A percentile compares a stretch with the other conserved stretches of the same genome.
Evolutionary conservation across 1,284 basidiomycete genomes (phyloP).

Genomic region (Austroboletus sp.): DNA sequence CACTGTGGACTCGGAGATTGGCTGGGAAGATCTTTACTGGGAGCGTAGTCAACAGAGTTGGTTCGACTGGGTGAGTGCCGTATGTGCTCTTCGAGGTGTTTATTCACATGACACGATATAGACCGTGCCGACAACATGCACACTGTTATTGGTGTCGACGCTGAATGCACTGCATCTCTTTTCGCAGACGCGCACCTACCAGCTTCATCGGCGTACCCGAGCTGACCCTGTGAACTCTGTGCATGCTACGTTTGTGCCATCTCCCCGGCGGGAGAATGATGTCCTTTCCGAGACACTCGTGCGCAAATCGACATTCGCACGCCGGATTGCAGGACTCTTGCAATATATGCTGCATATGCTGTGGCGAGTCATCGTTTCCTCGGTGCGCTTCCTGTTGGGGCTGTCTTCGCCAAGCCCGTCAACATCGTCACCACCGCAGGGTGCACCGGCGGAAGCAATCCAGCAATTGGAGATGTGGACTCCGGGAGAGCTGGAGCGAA

Average conservation of each 20-base stretch:
- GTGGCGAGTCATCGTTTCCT: constrained; percentile 48
- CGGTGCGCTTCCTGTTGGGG: constrained; percentile 63
- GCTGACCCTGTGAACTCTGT: constrained; percentile 62
- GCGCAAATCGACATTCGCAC: constrained; percentile 30
- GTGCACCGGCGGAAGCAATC: constrained; percentile 40
- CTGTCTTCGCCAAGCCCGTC: constrained; percentile 45
- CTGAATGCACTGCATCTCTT: constrained; percentile 60
- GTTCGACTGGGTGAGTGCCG: constrained; percentile 67
- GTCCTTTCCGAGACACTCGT: constrained; percentile 32
- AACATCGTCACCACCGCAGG: constrained; percentile 38
- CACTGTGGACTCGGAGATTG: constrained; percentile 57
- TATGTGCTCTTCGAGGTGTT: not conserved
- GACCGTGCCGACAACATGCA: constrained; percentile 54
- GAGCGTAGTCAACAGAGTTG: constrained; percentile 55
- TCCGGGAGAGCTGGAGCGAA: constrained; percentile 64
- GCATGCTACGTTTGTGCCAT: constrained; percentile 57
- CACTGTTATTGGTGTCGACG: constrained; percentile 48
- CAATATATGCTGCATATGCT: constrained; percentile 23
- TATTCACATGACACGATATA: constrained; percentile 29
- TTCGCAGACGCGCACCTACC: constrained; percentile 59
- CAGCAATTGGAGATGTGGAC: constrained; percentile 74
- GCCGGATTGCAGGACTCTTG: constrained; percentile 23
- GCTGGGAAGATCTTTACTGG: constrained; percentile 70
- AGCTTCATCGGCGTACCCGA: constrained; percentile 47
- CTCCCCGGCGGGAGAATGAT: constrained; percentile 38